Base-by-base conservation (phyloP, 1,284 basidiomycete species). In the Fomitopsis schrenkii region DNA sequence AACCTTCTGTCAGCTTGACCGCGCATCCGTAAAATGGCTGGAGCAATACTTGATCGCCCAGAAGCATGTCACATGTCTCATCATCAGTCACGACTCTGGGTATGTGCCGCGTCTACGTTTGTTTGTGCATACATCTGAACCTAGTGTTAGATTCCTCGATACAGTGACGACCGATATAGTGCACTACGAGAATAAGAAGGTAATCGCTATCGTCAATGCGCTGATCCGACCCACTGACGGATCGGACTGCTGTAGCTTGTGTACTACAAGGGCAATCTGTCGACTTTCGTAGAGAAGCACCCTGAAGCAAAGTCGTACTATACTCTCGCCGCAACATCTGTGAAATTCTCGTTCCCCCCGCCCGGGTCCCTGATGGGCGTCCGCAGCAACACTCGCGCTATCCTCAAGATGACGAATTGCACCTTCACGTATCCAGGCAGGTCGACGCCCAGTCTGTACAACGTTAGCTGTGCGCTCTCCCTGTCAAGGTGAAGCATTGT, bases 291-390 rank as follows among this genome's bases (percentile, higher is more conserved):
- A 63, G 88, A 86, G 71, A 86, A 86, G 69, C 94, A 97, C 68
- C 97, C 97, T 10, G 93, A 96, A 71, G 97, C 96, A 58, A 95
- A 92, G 80, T 95, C 95, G 9, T 99, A 98, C 84, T 98, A 98
- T 80, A 97, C 95, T 35, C 88, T 99, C 35, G 92, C 94, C 15
- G 95, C 95, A 2, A 96, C 94, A 59, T 91, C 93, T 61, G 91
- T 98, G 80, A 97, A 95, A 78, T 98, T 99, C 80, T 80, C 93
- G 40, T 99, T 99, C 86, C 97, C 97, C 53, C 86, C 96, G 38
- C 97, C 97, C 46, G 97, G 97, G 55, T 94, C 93, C 58, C 84
- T 99, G 65, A 96, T 98, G 93, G 97, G 97, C 65, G 96, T 99
- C 60, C 87, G 97, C 68, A 97, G 95, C 73, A 95, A 93, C 74